Conservation (phyloP, 805 yeast genomes). For the Ogataea pini region DNA sequence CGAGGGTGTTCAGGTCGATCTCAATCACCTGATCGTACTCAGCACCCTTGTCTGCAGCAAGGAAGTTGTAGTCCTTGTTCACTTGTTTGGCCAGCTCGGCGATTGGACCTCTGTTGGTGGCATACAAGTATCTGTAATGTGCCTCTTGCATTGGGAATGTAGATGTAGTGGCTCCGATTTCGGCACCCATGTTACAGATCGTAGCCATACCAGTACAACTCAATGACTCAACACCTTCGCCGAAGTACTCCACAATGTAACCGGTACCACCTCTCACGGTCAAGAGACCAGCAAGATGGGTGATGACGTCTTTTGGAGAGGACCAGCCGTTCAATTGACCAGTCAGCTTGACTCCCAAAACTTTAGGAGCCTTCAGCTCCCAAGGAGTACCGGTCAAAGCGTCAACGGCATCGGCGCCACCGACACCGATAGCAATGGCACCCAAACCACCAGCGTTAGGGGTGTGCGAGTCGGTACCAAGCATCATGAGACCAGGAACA, state of each 20-base stretch:
- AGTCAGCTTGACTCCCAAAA: constrained; percentile 91
- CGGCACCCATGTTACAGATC: constrained; percentile 99
- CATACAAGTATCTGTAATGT: constrained; percentile 81
- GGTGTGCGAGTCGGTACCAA: constrained; percentile 97
- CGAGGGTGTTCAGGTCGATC: constrained; percentile 83
- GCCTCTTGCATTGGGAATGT: constrained; percentile 95
- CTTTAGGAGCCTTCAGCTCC: constrained; percentile 97
- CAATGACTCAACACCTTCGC: constrained; percentile 89
- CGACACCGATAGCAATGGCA: constrained; percentile 97
- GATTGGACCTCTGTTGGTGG: constrained; percentile 83
- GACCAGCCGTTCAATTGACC: constrained; percentile 95
- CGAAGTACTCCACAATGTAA: constrained; percentile 92
- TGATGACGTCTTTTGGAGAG: constrained; percentile 94
- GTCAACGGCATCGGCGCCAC: constrained; percentile 99
- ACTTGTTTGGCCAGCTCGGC: constrained; percentile 77
- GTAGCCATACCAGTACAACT: constrained; percentile 99
- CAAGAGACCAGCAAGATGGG: constrained; percentile 88
- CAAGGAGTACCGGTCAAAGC: constrained; percentile 92
- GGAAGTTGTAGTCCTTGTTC: constrained; percentile 57
- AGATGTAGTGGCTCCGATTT: constrained; percentile 97
- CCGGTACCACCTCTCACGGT: constrained; percentile 99
- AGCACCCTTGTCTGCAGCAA: constrained; percentile 88
- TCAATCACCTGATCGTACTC: constrained; percentile 93
- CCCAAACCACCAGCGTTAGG: constrained; percentile 99
- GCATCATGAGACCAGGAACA: constrained; percentile 94